Evolutionary conservation across 257 asterid genomes (phyloP).

Genomic region (Scutellaria minor): DNA sequence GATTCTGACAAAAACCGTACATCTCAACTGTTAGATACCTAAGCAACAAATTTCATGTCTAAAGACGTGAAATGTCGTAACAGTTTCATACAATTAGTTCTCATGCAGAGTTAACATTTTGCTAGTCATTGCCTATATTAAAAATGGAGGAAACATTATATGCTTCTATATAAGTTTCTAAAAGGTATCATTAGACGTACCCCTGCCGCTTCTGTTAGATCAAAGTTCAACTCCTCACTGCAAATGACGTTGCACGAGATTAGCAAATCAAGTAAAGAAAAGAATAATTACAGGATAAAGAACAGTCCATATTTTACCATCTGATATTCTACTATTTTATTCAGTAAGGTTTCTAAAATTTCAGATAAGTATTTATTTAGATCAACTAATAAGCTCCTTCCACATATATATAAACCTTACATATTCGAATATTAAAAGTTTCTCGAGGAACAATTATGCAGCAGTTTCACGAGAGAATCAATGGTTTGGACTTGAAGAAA

Average conservation of each 20-base stretch:
- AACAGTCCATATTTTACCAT: background rate
- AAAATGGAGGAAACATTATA: conserved; percentile 25
- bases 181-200: conserved; percentile 53
- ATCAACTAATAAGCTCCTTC: background rate
- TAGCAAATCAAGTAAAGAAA: conserved; percentile 20
- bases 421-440: conserved; percentile 10
- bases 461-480: background rate
- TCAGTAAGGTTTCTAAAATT: background rate
- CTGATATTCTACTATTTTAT: conserved; percentile 3
- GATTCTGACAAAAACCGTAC: background rate
- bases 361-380: background rate
- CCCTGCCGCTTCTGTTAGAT: conserved; percentile 96
- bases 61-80: background rate
- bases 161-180: background rate
- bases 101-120: conserved; percentile 18
- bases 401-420: background rate
- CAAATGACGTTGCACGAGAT: conserved; percentile 41
- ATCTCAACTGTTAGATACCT: background rate
- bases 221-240: conserved; percentile 95
- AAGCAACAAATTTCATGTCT: conserved; percentile 6
- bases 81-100: conserved; percentile 6
- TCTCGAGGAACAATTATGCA: conserved; percentile 6
- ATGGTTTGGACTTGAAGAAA: conserved; percentile 1
- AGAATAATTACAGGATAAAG: conserved; percentile 8
- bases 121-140: conserved; percentile 22